These are phyloP conservation scores for Bryopsis sp. DNA, from an alignment of 139 green algal species.

Conservation along the genomic window DNA sequence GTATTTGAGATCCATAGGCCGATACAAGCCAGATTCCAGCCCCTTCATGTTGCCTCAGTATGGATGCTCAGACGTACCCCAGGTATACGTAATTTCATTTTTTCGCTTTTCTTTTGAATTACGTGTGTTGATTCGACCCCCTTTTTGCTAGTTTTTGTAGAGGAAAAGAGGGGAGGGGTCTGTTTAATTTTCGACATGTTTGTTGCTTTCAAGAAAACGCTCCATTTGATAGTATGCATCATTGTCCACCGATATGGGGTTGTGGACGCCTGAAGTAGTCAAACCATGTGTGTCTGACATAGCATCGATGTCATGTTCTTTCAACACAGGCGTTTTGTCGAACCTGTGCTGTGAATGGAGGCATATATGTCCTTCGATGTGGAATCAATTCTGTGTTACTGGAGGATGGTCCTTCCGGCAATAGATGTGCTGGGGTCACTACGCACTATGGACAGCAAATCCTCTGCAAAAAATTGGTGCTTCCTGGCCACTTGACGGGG, in stretches of 20 bases:
- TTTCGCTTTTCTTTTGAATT: background rate
- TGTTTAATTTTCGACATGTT: no score
- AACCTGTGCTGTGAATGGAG: conserved; percentile 16
- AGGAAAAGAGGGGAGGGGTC: no score
- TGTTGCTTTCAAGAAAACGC: background rate
- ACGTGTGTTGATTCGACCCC: no score
- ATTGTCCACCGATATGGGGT: no score
- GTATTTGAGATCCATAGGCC: conserved; percentile 9
- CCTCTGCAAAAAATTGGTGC: background rate
- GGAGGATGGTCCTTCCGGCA: no score
- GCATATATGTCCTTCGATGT: conserved; percentile 13
- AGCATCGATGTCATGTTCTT: no score
- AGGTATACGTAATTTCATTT: conserved; percentile 3
- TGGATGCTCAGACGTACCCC: conserved; percentile 3
- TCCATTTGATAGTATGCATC: background rate
- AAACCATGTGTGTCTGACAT: no score
- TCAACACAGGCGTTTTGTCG: conserved; percentile 20
- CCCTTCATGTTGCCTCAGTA: conserved; percentile 16
- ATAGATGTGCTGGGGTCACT: background rate
- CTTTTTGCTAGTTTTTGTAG: no score
- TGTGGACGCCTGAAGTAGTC: no score
- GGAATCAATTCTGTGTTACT: background rate
- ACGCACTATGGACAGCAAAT: conserved; percentile 12
- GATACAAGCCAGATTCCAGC: background rate
- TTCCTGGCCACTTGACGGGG: conserved; percentile 1